Evolutionary conservation across 2,329 filamentous ascomycete genomes (phyloP).

Genomic region (Venturia aucupariae): DNA sequence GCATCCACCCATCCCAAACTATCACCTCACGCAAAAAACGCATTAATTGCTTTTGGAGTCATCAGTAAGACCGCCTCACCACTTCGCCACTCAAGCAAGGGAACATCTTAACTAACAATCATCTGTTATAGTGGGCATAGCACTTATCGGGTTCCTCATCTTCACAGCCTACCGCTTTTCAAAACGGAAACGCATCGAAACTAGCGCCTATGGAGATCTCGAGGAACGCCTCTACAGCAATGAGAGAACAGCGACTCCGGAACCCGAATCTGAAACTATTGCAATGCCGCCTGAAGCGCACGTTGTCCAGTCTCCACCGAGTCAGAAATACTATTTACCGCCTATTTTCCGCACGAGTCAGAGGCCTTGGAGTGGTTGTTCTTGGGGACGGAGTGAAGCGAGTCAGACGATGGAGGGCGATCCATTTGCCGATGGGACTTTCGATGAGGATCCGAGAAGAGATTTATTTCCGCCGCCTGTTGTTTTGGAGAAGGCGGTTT

Average conservation of each 20-base stretch:
- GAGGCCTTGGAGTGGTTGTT: background rate
- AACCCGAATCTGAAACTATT: background rate
- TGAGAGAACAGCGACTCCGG: background rate
- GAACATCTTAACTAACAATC: background rate
- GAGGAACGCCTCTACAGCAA: background rate
- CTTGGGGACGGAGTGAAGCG: background rate
- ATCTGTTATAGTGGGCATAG: background rate
- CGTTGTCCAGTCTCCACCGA: background rate
- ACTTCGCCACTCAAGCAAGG: too few species aligned
- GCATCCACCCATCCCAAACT: background rate
- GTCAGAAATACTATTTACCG: background rate
- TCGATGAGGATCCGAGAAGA: background rate
- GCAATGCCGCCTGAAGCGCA: background rate
- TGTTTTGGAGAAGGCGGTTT: background rate
- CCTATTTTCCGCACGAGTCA: background rate
- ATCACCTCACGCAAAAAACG: background rate
- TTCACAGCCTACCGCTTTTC: background rate
- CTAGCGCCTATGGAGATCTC: background rate
- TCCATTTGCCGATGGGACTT: background rate
- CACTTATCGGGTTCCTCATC: background rate
- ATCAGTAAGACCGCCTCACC: background rate
- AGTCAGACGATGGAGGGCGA: background rate
- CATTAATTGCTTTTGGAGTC: background rate
- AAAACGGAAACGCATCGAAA: background rate
- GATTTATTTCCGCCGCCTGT: background rate